A percentile compares a stretch with the other conserved stretches of the same genome.
Conservation (phyloP, 306 rosid genomes). For the Vicia villosa region DNA sequence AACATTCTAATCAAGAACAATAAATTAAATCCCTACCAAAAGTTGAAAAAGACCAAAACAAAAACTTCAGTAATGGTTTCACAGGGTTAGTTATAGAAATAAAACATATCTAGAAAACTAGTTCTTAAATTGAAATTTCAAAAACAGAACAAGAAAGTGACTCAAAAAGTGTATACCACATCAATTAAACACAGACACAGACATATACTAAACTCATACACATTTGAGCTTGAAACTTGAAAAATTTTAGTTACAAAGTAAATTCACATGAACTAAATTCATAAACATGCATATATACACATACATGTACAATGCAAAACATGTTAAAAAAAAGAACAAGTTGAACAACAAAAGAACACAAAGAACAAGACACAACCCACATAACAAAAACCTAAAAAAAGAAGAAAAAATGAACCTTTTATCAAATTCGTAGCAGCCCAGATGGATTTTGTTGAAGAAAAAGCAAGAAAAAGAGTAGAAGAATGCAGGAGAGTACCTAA, state of each 20-base stretch:
- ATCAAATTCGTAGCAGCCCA: not conserved
- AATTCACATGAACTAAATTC: constrained; percentile 1
- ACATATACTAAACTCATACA: not conserved
- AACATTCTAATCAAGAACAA: constrained; percentile 5
- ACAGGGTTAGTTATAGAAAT: not conserved
- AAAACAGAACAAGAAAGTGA: not conserved
- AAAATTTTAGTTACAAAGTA: not conserved
- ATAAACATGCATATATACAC: not conserved
- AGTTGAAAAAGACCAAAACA: not conserved
- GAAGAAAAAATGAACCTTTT: not conserved
- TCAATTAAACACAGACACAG: not conserved
- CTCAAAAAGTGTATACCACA: not conserved
- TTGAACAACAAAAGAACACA: not conserved
- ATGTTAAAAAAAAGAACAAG: not conserved
- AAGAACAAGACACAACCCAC: constrained; percentile 10
- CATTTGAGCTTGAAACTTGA: not conserved
- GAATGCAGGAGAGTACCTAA: not conserved
- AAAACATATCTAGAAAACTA: not conserved
- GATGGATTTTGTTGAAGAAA: not conserved
- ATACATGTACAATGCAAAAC: not conserved
- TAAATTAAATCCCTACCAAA: not conserved
- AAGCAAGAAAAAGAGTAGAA: not conserved
- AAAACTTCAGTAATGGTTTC: not conserved
- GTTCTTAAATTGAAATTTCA: not conserved
- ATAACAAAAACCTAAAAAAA: not conserved